Evolutionary conservation across 202 grass and related monocot species (phyloP), one percentile per base, ranked within the genome.

Genomic region (Carex sylvatica): DNA sequence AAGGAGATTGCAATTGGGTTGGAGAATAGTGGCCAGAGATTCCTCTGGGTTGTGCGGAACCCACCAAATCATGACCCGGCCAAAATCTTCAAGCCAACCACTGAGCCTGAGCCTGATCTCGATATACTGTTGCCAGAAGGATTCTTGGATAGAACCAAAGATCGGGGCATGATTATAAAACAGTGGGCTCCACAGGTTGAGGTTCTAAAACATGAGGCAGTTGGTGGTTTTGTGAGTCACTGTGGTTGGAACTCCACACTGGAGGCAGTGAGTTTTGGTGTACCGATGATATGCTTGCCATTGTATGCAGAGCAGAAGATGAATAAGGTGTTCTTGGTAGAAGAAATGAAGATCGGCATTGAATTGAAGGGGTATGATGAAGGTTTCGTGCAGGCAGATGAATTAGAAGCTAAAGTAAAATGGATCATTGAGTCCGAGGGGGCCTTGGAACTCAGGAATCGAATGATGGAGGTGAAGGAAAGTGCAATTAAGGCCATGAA

Each of bases 171-270:
- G 14, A 77, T 94, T 40, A 5, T 94, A 58, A 92, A 88, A 84
- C 79, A 80, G 0, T 97, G 90, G 91, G 91, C 85, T 12, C 94
- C 91, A 2, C 89, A 97, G 54, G 82, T 89, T 47, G 90, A 89
- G 4, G 83, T 94, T 35, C 83, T 97, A 18, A 66, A 33, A 4
- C 91, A 97, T 53, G 46, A 76, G 4, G 82, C 89, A 1, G 75
- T 82, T 3, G 86, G 82, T 4, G 89, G 78, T 0, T 97, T 93
- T 38, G 83, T 97, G 2, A 97, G 86, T 8, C 89, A 92, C 73
- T 97, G 87, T 47, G 93, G 93, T 0, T 97, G 93, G 91, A 97
- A 97, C 87, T 97, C 93, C 40, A 83, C 61, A 2, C 28, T 97
- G 4, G 93, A 97, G 53, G 88, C 80, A 13, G 65, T 88, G 72